Evolutionary conservation across 352 stramenopile genomes (phyloP).

Genomic region (Phytopythium sindhum): DNA sequence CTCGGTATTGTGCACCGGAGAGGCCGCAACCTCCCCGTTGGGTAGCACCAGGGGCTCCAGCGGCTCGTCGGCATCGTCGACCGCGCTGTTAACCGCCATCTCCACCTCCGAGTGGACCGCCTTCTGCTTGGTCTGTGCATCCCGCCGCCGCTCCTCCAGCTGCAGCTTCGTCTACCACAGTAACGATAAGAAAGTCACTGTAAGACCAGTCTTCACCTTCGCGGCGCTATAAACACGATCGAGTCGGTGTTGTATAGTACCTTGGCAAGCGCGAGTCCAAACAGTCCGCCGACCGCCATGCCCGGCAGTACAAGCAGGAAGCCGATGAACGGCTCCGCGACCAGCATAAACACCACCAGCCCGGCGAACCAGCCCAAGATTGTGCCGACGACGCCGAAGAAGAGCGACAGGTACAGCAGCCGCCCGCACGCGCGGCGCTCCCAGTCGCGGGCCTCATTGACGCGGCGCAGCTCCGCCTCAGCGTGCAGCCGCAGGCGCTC

Average conservation of each 20-base stretch:
- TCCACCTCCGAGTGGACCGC: constrained; percentile 55
- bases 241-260: constrained; percentile 11
- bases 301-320: constrained; percentile 65
- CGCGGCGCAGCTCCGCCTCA: constrained; percentile 46
- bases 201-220: not conserved
- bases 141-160: constrained; percentile 41
- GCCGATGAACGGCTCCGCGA: constrained; percentile 51
- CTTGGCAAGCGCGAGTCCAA: constrained; percentile 55
- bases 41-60: constrained; percentile 14
- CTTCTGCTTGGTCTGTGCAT: constrained; percentile 29
- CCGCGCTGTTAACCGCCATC: constrained; percentile 36
- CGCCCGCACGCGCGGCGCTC: constrained; percentile 39
- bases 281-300: constrained; percentile 46
- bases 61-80: constrained; percentile 29
- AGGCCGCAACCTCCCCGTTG: not conserved
- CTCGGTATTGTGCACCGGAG: not conserved
- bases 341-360: constrained; percentile 43
- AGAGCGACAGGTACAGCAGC: constrained; percentile 52
- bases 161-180: constrained; percentile 45
- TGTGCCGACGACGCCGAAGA: constrained; percentile 43
- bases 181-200: not conserved
- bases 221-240: not conserved
- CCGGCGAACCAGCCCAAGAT: constrained; percentile 49
- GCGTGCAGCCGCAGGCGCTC: constrained; percentile 65
- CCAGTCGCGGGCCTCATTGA: constrained; percentile 47